Percentiles rank a stretch among this genome's conserved stretches.
Conservation (phyloP, 352 stramenopile genomes). For the Pythium grandisporangium region DNA sequence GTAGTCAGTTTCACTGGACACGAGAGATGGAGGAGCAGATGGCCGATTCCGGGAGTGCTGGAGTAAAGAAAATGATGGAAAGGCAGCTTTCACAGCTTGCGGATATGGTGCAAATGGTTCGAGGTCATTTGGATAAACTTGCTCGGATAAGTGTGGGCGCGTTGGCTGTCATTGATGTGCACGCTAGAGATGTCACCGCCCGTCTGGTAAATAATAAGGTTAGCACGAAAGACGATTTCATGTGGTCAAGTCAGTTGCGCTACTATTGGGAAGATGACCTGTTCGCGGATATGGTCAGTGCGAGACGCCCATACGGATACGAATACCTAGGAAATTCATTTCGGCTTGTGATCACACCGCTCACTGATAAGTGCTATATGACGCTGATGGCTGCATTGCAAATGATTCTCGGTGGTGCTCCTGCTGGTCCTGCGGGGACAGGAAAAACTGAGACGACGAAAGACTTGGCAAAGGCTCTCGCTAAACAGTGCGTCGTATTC, state of each 20-base stretch:
- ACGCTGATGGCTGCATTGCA: constrained; percentile 93
- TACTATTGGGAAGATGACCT: constrained; percentile 91
- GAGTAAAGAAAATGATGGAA: constrained; percentile 89
- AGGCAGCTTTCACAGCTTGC: constrained; percentile 86
- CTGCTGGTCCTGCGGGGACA: constrained; percentile 88
- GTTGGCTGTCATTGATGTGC: constrained; percentile 93
- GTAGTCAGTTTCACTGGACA: constrained; percentile 94
- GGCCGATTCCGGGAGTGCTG: constrained; percentile 61
- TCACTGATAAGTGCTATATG: constrained; percentile 95
- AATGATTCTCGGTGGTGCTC: constrained; percentile 91
- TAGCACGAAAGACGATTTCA: constrained; percentile 87
- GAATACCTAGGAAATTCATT: constrained; percentile 94
- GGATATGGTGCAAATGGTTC: constrained; percentile 94
- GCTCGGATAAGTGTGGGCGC: constrained; percentile 89
- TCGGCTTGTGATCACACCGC: constrained; percentile 90
- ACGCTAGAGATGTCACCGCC: constrained; percentile 90
- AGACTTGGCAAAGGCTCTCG: constrained; percentile 89
- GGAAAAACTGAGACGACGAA: constrained; percentile 95
- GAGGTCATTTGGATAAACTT: constrained; percentile 82
- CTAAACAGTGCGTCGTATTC: constrained; percentile 94
- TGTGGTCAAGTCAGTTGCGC: constrained; percentile 92
- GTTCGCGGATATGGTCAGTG: constrained; percentile 88
- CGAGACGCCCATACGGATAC: constrained; percentile 88
- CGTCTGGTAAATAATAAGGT: constrained; percentile 81
- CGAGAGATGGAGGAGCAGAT: constrained; percentile 90